phyloP scores from a whole-genome alignment of 352 stramenopile genomes.

The Pythium apleroticum region DNA sequence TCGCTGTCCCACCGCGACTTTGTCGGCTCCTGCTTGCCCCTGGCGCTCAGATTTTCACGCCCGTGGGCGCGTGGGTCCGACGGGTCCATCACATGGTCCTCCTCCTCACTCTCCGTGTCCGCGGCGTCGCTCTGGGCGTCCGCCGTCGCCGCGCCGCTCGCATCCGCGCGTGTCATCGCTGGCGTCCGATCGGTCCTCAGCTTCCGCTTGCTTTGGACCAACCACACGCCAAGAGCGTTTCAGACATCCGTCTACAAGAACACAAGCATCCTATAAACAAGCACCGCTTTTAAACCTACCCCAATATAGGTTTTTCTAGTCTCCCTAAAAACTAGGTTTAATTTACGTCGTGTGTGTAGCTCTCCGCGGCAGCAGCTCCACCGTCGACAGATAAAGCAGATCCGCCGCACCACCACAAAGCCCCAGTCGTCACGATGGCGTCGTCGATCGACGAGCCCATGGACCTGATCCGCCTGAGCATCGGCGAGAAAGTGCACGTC shows the following conservation, averaged over 20 bases:
- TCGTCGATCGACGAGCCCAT: slow-evolving; percentile 94
- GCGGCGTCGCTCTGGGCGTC: slow-evolving; percentile 23
- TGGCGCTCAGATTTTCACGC: slow-evolving; percentile 21
- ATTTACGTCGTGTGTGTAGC: background rate
- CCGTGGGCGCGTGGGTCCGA: slow-evolving; percentile 72
- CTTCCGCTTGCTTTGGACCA: slow-evolving; percentile 6
- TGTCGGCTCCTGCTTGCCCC: background rate
- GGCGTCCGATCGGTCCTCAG: background rate
- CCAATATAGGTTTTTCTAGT: background rate
- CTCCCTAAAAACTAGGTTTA: slow-evolving; percentile 1
- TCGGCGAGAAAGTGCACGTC: slow-evolving; percentile 98
- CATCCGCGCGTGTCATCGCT: slow-evolving; percentile 9
- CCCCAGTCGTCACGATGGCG: slow-evolving; percentile 58
- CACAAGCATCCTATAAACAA: slow-evolving; percentile 2
- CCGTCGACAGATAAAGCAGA: background rate
- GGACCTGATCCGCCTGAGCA: slow-evolving; percentile 98
- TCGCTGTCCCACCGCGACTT: slow-evolving; percentile 66
- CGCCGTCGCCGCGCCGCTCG: slow-evolving; percentile 32
- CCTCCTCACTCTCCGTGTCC: slow-evolving; percentile 41
- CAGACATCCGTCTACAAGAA: slow-evolving; percentile 7
- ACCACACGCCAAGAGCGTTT: slow-evolving; percentile 6
- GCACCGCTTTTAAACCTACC: background rate
- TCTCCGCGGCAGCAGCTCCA: background rate
- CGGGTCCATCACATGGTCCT: slow-evolving; percentile 73
- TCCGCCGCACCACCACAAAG: background rate